Percentiles rank a stretch among this genome's conserved stretches.
Evolutionary conservation across 345 rosid species (phyloP).

Genomic region (Acer campestre): DNA sequence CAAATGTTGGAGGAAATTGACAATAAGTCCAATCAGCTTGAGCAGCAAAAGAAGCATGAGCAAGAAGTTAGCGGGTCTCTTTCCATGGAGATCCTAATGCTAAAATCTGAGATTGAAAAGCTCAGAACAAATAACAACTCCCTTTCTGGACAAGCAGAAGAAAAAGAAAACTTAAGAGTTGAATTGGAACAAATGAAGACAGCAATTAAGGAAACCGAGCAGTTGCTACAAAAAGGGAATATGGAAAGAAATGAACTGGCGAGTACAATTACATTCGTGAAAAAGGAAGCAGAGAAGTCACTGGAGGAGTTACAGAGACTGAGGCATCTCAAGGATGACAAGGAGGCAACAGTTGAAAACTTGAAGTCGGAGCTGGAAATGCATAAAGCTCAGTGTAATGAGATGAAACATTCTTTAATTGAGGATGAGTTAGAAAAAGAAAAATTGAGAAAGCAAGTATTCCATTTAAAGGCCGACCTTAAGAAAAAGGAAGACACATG

Average conservation of each 20-base stretch:
- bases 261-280: constrained; percentile 38
- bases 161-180: constrained; percentile 36
- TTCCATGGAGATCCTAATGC: constrained; percentile 39
- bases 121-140: constrained; percentile 31
- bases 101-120: constrained; percentile 49
- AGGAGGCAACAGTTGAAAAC: constrained; percentile 36
- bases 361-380: constrained; percentile 52
- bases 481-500: constrained; percentile 65
- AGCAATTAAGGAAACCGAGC: constrained; percentile 45
- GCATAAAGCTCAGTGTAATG: constrained; percentile 45
- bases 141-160: constrained; percentile 39
- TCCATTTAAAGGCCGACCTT: constrained; percentile 60
- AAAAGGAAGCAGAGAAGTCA: constrained; percentile 50
- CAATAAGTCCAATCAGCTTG: constrained; percentile 52
- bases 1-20: constrained; percentile 48
- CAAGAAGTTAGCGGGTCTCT: constrained; percentile 44
- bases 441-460: constrained; percentile 57
- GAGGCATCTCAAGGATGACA: constrained; percentile 48
- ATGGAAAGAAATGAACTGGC: constrained; percentile 44
- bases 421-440: constrained; percentile 69
- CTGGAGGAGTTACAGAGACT: constrained; percentile 43
- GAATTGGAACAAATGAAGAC: constrained; percentile 49
- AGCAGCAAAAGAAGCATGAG: constrained; percentile 50
- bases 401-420: constrained; percentile 46
- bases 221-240: constrained; percentile 41